These are phyloP conservation scores for Nakazawaea ambrosiae DNA, from an alignment of 805 yeast genomes.

Conservation along the genomic window DNA sequence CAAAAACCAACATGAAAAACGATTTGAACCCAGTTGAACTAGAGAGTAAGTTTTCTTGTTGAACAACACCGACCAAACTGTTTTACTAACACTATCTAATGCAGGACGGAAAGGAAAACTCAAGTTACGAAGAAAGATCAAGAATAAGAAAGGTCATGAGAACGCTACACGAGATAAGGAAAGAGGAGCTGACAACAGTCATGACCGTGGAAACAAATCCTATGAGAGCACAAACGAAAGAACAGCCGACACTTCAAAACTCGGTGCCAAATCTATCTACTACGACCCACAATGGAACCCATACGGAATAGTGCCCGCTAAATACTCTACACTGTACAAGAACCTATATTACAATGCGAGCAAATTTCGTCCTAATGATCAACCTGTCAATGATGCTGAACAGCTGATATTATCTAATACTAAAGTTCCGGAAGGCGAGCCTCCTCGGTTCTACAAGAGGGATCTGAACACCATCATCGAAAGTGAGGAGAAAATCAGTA, in stretches of 20 bases:
- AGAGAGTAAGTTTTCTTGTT: constrained; percentile 14
- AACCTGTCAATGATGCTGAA: not conserved
- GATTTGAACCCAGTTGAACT: constrained; percentile 17
- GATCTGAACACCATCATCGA: constrained; percentile 16
- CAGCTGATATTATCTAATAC: constrained; percentile 3
- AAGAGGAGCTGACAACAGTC: not conserved
- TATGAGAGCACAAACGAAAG: too few relatives aligned
- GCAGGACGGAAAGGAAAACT: constrained; percentile 4
- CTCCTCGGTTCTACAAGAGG: constrained; percentile 40
- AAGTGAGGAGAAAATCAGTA: constrained; percentile 11
- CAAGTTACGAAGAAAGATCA: not conserved
- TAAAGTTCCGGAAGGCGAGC: constrained; percentile 31
- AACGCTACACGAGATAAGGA: not conserved
- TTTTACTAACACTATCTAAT: not conserved
- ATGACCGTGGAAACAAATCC: too few relatives aligned
- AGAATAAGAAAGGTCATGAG: not conserved
- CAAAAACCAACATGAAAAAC: constrained; percentile 2
- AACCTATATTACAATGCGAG: constrained; percentile 27
- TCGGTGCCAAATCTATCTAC: constrained; percentile 46
- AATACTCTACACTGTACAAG: constrained; percentile 18
- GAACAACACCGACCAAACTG: too few relatives aligned
- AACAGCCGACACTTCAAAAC: constrained; percentile 15
- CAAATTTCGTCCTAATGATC: not conserved
- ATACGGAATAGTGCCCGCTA: constrained; percentile 44
- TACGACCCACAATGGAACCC: constrained; percentile 66